phyloP scores from a whole-genome alignment of 352 stramenopile genomes.

The Globisporangium nagaii region DNA sequence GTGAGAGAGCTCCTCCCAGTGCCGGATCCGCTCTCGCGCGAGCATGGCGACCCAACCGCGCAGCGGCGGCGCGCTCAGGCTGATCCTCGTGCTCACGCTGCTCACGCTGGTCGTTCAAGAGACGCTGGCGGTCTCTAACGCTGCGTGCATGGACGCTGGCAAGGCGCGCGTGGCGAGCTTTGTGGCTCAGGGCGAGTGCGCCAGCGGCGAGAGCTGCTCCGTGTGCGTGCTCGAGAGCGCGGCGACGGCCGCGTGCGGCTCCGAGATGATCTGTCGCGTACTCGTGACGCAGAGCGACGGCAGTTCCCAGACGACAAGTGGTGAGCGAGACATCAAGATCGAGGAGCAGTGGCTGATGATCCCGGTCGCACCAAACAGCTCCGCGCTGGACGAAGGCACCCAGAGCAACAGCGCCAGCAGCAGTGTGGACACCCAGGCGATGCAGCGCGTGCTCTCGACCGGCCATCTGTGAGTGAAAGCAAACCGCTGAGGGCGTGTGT shows the following conservation, averaged over 20 bases:
- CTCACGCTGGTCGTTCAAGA: no score
- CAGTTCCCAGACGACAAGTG: no score
- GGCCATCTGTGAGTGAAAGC: neutral
- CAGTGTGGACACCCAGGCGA: neutral
- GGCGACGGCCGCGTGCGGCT: neutral
- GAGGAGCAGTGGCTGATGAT: slow-evolving; percentile 6
- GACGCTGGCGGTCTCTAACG: neutral
- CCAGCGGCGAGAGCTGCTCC: neutral
- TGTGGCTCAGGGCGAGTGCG: neutral
- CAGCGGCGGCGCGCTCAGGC: no score
- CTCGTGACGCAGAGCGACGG: neutral
- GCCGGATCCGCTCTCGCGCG: no score
- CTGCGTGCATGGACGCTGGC: neutral
- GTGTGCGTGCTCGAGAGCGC: slow-evolving; percentile 6
- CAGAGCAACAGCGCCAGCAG: neutral
- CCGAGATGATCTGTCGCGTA: slow-evolving; percentile 3
- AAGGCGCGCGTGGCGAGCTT: neutral
- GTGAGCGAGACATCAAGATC: neutral
- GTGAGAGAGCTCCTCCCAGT: no score
- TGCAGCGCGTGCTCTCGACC: neutral
- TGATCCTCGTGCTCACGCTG: neutral
- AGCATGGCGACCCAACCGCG: no score
- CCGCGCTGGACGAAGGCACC: neutral
- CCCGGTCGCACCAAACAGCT: neutral
- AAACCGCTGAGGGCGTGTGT: no score